phyloP scores from a whole-genome alignment of 352 stramenopile species.

The Pythium plurisporium region DNA sequence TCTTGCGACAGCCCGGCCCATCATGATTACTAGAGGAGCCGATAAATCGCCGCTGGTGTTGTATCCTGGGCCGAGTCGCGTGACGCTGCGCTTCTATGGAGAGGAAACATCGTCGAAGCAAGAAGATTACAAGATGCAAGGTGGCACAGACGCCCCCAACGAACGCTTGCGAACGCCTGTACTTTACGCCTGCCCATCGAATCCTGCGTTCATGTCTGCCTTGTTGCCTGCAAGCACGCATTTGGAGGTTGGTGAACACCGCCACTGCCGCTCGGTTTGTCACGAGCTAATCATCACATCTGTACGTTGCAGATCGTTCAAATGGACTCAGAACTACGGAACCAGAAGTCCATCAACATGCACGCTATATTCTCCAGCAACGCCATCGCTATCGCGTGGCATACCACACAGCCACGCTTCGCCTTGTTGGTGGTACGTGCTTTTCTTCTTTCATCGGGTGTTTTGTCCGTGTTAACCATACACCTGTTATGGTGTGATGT shows the following conservation, averaged over 20 bases:
- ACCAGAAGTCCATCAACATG: constrained; percentile 62
- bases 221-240: constrained; percentile 45
- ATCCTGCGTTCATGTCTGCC: constrained; percentile 36
- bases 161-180: constrained; percentile 34
- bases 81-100: constrained; percentile 43
- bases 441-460: not conserved
- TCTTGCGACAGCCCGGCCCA: constrained; percentile 26
- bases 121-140: constrained; percentile 53
- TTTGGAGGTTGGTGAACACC: constrained; percentile 36
- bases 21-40: constrained; percentile 35
- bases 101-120: constrained; percentile 50
- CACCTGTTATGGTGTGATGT: not conserved
- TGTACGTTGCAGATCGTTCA: constrained; percentile 42
- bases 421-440: constrained; percentile 44
- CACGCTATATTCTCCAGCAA: constrained; percentile 53
- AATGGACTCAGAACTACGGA: constrained; percentile 59
- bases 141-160: constrained; percentile 33
- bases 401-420: constrained; percentile 42
- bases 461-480: not conserved
- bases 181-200: constrained; percentile 34
- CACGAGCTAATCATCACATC: not conserved
- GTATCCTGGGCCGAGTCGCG: constrained; percentile 32
- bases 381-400: constrained; percentile 61
- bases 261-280: not conserved
- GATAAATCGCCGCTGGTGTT: constrained; percentile 44